These are phyloP conservation scores for Verticillium longisporum DNA, from an alignment of 2,329 filamentous ascomycete genomes.

Conservation along the genomic window DNA sequence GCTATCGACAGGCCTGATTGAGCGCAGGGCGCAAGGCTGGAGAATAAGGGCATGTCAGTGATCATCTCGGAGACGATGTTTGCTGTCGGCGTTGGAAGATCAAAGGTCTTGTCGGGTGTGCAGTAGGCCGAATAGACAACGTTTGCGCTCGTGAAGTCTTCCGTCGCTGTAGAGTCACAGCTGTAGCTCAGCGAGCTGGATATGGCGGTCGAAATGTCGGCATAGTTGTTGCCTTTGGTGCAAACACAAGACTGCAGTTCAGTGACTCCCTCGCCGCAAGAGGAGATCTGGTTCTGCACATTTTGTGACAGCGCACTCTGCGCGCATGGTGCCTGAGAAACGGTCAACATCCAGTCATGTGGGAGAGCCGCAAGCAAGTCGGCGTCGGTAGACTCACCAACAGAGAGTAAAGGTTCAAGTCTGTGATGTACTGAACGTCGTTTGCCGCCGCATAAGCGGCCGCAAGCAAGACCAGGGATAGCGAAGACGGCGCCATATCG, in stretches of 20 bases:
- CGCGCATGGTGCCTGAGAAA: conserved; percentile 40
- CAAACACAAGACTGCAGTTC: conserved; percentile 47
- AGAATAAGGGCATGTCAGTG: conserved; percentile 38
- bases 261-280: conserved; percentile 35
- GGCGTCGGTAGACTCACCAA: neutral
- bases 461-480: neutral
- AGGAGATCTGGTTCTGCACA: conserved; percentile 33
- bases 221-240: conserved; percentile 35
- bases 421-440: conserved; percentile 2
- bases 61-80: conserved; percentile 39
- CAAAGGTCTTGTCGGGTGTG: conserved; percentile 28
- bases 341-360: neutral
- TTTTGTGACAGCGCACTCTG: conserved; percentile 36
- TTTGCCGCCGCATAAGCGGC: neutral
- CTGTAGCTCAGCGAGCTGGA: conserved; percentile 30
- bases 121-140: conserved; percentile 42
- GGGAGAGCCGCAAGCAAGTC: too few relatives aligned
- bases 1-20: conserved; percentile 27
- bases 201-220: conserved; percentile 28
- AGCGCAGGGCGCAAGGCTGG: conserved; percentile 37
- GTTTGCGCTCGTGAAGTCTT: conserved; percentile 39
- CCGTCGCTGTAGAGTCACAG: conserved; percentile 39
- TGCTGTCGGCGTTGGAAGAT: conserved; percentile 33
- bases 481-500: neutral
- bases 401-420: neutral